phyloP scores from a whole-genome alignment of 1,139 yeast genomes.

The Yueomyces sp. region DNA sequence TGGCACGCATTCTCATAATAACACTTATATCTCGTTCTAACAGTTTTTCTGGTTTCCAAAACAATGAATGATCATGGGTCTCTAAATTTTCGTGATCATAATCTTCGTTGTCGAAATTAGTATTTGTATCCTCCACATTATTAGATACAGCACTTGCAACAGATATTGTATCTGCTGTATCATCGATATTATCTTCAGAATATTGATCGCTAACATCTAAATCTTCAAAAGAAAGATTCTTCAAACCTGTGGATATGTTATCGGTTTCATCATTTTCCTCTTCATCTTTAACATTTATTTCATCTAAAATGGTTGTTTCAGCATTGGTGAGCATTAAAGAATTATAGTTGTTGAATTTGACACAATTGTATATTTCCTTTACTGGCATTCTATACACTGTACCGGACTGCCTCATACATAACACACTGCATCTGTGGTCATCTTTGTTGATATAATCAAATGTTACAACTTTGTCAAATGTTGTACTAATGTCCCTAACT shows the following conservation, averaged over 20 bases:
- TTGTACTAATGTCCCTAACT: conserved; percentile 66
- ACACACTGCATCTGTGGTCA: conserved; percentile 33
- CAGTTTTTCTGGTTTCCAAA: conserved; percentile 25
- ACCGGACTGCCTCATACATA: conserved; percentile 86
- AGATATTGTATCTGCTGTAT: conserved; percentile 6
- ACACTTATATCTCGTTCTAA: conserved; percentile 53
- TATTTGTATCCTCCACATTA: conserved; percentile 12
- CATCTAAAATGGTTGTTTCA: conserved; percentile 25
- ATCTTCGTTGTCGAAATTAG: conserved; percentile 7
- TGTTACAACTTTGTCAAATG: conserved; percentile 69
- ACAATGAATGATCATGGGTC: conserved; percentile 10
- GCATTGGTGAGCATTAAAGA: conserved; percentile 60
- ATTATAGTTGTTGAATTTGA: conserved; percentile 59
- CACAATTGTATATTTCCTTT: conserved; percentile 50
- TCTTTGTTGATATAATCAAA: conserved; percentile 69
- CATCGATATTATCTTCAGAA: conserved; percentile 7
- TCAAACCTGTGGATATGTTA: conserved; percentile 9
- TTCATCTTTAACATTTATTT: conserved; percentile 24
- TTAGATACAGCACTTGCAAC: conserved; percentile 11
- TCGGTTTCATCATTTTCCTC: conserved; percentile 24
- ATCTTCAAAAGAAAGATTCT: conserved; percentile 22
- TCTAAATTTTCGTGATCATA: conserved; percentile 5
- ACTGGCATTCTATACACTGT: conserved; percentile 74
- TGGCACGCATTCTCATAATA: conserved; percentile 58
- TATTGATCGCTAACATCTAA: conserved; percentile 17